Percentiles rank a stretch among this genome's conserved stretches.
Evolutionary conservation across 805 yeast genomes (phyloP).

Genomic region (Debaryomyces maramus): DNA sequence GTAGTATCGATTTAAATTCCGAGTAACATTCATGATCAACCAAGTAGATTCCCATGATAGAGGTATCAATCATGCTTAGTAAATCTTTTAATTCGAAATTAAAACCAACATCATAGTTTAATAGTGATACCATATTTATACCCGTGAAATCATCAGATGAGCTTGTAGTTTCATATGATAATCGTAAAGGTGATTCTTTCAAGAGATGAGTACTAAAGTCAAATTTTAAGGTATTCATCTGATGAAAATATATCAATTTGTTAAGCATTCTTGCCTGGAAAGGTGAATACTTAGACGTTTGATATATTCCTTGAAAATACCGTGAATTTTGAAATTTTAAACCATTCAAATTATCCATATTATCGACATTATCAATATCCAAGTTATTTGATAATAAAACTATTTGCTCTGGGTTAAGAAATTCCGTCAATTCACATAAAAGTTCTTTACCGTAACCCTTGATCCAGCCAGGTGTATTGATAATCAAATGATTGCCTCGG

Average conservation of each 20-base stretch:
- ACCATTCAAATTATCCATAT: constrained; percentile 27
- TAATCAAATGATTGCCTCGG: constrained; percentile 44
- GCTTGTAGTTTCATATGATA: constrained; percentile 24
- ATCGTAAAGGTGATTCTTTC: constrained; percentile 22
- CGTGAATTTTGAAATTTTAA: constrained; percentile 26
- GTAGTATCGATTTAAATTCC: not conserved
- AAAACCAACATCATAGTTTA: constrained; percentile 19
- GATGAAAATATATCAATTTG: constrained; percentile 56
- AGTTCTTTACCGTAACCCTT: constrained; percentile 81
- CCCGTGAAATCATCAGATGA: constrained; percentile 18
- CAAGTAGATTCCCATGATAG: constrained; percentile 40
- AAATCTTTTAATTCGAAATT: constrained; percentile 26
- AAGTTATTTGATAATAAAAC: constrained; percentile 44
- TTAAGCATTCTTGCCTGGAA: constrained; percentile 54
- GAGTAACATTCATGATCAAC: constrained; percentile 22
- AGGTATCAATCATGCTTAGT: constrained; percentile 37
- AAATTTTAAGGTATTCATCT: constrained; percentile 13
- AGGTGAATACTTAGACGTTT: constrained; percentile 43
- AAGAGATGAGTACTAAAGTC: constrained; percentile 26
- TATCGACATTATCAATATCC: constrained; percentile 22
- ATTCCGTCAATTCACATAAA: constrained; percentile 46
- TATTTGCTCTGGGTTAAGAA: constrained; percentile 55
- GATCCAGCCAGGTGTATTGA: constrained; percentile 90
- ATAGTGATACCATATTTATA: constrained; percentile 22
- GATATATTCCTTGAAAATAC: constrained; percentile 34